Base-by-base conservation (phyloP, 106 monocot species). In the Ottelia alismoides region DNA sequence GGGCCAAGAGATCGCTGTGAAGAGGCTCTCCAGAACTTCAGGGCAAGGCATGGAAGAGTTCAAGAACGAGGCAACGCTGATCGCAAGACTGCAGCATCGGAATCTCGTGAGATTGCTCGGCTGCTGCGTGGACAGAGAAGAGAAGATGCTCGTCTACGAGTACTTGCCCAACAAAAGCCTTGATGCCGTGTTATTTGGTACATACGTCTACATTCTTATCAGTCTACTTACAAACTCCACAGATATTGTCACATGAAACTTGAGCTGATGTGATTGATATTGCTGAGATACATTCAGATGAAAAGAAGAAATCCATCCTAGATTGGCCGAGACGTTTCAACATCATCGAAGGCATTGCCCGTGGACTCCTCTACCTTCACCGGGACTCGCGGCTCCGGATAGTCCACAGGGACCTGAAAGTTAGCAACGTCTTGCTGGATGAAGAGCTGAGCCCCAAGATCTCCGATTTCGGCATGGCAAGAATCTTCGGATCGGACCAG, bases 1-100 rank as follows among this genome's bases (percentile, higher is more conserved):
- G 6, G 56, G 56, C 19, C 30, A 31, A 40, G 56, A 57, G 28
- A 40, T 57, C 7, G 56, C 56, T 21, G 56, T 57, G 19, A 57
- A 57, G 31, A 4, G 35, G 35, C 35, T 57, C 25, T 31, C 56
- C 17, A 9, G 22, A 0, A 24, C 31, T 3, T 31, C 56, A 2
- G 26, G 25, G 0, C 53, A 54, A 27, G 53, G 53, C 2, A n/a
- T 28, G 0, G 10, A 19, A 1, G 56, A 57, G 12, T 57, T 57
- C 56, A 40, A 11, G 31, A 57, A 30, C 11, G 56, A 57, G 19
- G 35, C 35, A 1, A 57, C 22, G 31, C 14, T 40, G 2, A 57
- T 57, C 17, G 56, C 21, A 2, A 57, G 35, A 14, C 56, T 57
- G 5, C 56, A 40, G 31, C 56, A 57, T 32, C 30, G 21, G 22